Evolutionary conservation across 352 stramenopile species (phyloP).

Genomic region (Globisporangium recalcitrans): DNA sequence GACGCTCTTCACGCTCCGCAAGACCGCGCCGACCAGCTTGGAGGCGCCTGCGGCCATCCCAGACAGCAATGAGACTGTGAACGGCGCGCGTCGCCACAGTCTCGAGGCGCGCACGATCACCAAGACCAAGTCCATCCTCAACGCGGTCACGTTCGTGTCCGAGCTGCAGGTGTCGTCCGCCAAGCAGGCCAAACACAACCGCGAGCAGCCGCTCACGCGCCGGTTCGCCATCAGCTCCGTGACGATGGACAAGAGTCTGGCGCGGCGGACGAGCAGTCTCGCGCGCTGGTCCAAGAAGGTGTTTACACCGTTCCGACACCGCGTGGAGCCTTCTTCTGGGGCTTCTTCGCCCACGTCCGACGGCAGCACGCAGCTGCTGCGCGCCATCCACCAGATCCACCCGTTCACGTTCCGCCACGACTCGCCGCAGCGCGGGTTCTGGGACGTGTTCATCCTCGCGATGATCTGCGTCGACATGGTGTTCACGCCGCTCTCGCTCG

Average conservation of each 20-base stretch:
- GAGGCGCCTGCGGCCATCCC: background rate
- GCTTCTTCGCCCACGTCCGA: conserved; percentile 15
- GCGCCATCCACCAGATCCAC: conserved; percentile 28
- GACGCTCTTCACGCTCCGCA: background rate
- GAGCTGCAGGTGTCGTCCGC: conserved; percentile 11
- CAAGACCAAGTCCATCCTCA: conserved; percentile 18
- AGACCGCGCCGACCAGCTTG: background rate
- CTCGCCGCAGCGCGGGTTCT: conserved; percentile 29
- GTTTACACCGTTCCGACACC: conserved; percentile 1
- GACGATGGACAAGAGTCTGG: conserved; percentile 10
- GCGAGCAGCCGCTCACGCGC: conserved; percentile 28
- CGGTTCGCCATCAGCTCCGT: conserved; percentile 34
- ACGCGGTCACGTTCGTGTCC: conserved; percentile 13
- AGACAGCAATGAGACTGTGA: conserved; percentile 6
- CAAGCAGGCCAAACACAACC: conserved; percentile 12
- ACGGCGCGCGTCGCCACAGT: conserved; percentile 3
- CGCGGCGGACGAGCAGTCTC: conserved; percentile 7
- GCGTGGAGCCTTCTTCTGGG: background rate
- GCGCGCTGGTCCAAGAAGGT: conserved; percentile 12
- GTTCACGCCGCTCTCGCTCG: conserved; percentile 45
- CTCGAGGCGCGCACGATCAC: conserved; percentile 9
- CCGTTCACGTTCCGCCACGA: conserved; percentile 52
- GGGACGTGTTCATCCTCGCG: conserved; percentile 49
- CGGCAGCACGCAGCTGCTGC: conserved; percentile 33
- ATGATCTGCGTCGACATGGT: conserved; percentile 55